Evolutionary conservation across 2,329 filamentous ascomycete genomes (phyloP).

Genomic region (Whalleya microplaca): DNA sequence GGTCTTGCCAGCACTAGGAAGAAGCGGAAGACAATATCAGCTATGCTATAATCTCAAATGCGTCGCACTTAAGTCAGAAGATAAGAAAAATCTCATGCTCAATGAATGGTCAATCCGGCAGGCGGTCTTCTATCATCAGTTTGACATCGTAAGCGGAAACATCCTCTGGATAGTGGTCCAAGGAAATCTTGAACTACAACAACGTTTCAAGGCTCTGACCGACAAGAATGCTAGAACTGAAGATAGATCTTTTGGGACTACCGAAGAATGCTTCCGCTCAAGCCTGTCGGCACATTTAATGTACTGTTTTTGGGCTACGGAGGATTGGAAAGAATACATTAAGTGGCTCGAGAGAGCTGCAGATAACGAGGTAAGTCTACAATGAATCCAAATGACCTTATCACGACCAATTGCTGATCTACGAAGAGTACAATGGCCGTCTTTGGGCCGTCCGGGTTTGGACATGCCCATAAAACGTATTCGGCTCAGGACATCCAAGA

Average conservation of each 20-base stretch:
- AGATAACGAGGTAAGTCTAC: slow-evolving; percentile 34
- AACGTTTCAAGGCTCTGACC: slow-evolving; percentile 38
- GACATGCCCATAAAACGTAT: slow-evolving; percentile 25
- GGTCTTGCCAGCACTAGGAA: slow-evolving; percentile 28
- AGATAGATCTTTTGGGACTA: slow-evolving; percentile 37
- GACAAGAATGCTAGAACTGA: slow-evolving; percentile 34
- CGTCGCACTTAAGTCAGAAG: slow-evolving; percentile 9
- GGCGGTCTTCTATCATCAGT: slow-evolving; percentile 44
- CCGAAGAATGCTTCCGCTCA: slow-evolving; percentile 40
- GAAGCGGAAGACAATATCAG: slow-evolving; percentile 42
- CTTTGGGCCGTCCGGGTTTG: slow-evolving; percentile 17
- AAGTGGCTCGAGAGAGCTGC: slow-evolving; percentile 42
- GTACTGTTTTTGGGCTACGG: slow-evolving; percentile 44
- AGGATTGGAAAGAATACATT: slow-evolving; percentile 48
- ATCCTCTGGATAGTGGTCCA: slow-evolving; percentile 47
- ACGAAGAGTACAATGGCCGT: slow-evolving; percentile 29
- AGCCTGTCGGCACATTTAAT: slow-evolving; percentile 43
- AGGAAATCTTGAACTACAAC: slow-evolving; percentile 35
- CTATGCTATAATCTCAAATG: slow-evolving; percentile 42
- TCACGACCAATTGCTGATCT: slow-evolving; percentile 7
- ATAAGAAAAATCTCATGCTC: slow-evolving; percentile 7
- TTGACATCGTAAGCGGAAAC: slow-evolving; percentile 41
- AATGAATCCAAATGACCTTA: not conserved
- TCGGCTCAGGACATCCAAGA: slow-evolving; percentile 35
- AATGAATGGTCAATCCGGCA: slow-evolving; percentile 42